Base-by-base conservation (phyloP, 2,329 filamentous ascomycete species). In the Phialophora chinensis region DNA sequence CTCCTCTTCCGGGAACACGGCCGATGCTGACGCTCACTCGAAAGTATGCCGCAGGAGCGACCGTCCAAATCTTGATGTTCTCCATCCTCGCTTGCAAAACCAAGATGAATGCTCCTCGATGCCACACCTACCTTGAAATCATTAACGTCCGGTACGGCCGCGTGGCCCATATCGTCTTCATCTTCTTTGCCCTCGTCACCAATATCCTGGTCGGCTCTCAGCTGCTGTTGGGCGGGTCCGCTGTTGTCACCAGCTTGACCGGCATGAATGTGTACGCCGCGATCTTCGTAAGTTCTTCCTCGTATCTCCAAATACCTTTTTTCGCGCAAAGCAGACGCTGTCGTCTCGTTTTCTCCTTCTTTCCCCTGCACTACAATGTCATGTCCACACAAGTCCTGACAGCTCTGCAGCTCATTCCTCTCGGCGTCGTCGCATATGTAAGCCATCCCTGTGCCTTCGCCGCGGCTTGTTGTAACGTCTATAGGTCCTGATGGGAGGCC, bases 61-160 rank as follows among this genome's bases (percentile, higher is more conserved):
- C 90, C 0, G 91, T 94, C 6, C 91, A 95, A 75, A 93, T 97
- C 72, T 84, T 96, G 29, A 83, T 96, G 0, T 96, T 97, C 74
- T 92, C 93, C 1, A 95, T 92, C 0, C 85, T 97, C 29, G 93
- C 93, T 33, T 68, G 56, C 44, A 68, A 69, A 42, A 68, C 64
- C 55, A 68, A 69, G 66, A 61, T 58, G 49, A 74, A 76, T 17
- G 65, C 65, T 33, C 66, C 61, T 47, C 61, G 64, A 31, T 60
- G 61, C 62, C 63, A 63, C 29, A 88, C 86, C 0, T 93, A 92
- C 77, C 86, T 96, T 10, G 92, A 96, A 80, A 90, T 91, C 57
- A 91, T 95, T 73, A 86, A 86, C 63, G 91, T 91, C 25, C 86
- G 92, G 67, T 96, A 96, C 78, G 92, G 92, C 38, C 81, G 83